phyloP scores from a whole-genome alignment of 768 basidiomycete genomes.

The Sistotremastrum suecicum region DNA sequence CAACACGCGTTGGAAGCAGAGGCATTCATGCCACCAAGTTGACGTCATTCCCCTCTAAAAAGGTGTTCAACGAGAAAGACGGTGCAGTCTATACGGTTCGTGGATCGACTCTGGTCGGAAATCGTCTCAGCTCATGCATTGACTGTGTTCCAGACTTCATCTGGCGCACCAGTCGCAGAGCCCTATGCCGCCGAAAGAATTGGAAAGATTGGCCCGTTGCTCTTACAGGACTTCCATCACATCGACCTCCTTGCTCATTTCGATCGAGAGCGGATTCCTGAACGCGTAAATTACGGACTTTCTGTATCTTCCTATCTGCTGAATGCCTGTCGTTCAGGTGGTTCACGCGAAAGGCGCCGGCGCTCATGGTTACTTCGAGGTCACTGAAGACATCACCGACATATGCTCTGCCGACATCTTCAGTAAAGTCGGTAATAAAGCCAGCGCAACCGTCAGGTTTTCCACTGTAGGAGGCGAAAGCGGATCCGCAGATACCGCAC shows the following conservation, averaged over 20 bases:
- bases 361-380: constrained; percentile 87
- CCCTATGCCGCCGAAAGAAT: constrained; percentile 72
- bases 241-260: constrained; percentile 87
- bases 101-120: too few relatives aligned
- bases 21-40: too few relatives aligned
- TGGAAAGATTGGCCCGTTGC: constrained; percentile 62
- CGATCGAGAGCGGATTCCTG: constrained; percentile 90
- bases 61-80: constrained; percentile 40
- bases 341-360: constrained; percentile 88
- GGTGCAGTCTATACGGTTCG: constrained; percentile 51
- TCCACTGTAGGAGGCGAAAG: constrained; percentile 41
- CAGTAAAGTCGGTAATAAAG: constrained; percentile 49
- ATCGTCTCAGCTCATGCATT: too few relatives aligned
- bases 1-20: too few relatives aligned
- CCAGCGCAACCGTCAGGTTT: constrained; percentile 41
- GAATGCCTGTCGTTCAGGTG: constrained; percentile 25
- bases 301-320: constrained; percentile 26
- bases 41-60: constrained; percentile 29
- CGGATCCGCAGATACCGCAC: constrained; percentile 32
- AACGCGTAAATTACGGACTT: constrained; percentile 39
- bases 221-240: constrained; percentile 85
- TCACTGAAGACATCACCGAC: constrained; percentile 76
- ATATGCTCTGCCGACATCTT: constrained; percentile 61
- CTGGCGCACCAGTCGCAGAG: constrained; percentile 59
- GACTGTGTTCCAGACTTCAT: constrained; percentile 35